Evolutionary conservation across 441 rosid species (phyloP).

Genomic region (Caryocar brasiliense): DNA sequence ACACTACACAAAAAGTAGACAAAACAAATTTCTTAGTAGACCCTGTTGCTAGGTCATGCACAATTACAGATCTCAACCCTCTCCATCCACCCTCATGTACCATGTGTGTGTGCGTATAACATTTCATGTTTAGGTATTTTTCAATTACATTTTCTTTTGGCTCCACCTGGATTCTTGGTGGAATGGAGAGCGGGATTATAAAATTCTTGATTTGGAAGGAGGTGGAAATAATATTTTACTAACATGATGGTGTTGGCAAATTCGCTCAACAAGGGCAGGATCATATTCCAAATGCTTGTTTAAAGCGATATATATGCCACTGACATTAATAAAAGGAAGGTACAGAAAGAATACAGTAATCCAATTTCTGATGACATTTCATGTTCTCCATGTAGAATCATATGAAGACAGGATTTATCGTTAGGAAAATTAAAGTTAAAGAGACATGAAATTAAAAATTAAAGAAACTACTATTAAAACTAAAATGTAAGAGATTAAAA

Average conservation of each 20-base stretch:
- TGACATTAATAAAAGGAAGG: not conserved
- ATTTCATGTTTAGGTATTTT: not conserved
- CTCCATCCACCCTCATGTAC: not conserved
- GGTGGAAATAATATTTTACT: conserved; percentile 11
- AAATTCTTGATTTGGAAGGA: conserved; percentile 11
- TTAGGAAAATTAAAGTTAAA: too few relatives aligned
- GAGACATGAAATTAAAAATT: too few relatives aligned
- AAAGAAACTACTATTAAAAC: too few relatives aligned
- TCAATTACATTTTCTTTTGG: not conserved
- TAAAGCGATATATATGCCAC: not conserved
- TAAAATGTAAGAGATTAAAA: too few relatives aligned
- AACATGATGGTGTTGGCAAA: conserved; percentile 12
- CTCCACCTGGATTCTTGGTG: not conserved
- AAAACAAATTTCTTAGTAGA: not conserved
- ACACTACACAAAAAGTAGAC: too few relatives aligned
- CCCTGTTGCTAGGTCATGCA: not conserved
- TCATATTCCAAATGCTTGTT: conserved; percentile 14
- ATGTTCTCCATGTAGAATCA: conserved; percentile 5
- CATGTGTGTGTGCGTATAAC: not conserved
- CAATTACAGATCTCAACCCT: too few relatives aligned
- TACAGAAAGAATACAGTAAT: conserved; percentile 12
- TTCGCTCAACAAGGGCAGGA: conserved; percentile 19
- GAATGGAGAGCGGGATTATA: conserved; percentile 6
- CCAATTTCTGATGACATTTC: conserved; percentile 2
- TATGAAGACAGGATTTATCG: too few relatives aligned